phyloP scores from a whole-genome alignment of 345 rosid species.

The Nasturtium officinale region DNA sequence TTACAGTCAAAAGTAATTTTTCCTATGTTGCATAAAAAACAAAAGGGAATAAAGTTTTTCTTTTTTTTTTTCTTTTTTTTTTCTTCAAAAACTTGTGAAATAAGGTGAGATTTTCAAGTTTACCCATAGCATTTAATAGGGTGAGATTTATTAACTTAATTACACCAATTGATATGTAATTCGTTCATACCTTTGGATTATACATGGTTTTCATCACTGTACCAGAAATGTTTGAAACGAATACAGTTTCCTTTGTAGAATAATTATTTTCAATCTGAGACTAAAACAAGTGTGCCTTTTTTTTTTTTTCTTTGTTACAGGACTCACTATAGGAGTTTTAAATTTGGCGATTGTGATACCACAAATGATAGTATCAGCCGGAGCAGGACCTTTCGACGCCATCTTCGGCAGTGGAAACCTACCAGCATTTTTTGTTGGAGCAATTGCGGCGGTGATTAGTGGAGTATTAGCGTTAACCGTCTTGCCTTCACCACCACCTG shows the following conservation, averaged over 20 bases:
- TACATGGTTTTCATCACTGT: not conserved
- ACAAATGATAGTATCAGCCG: constrained; percentile 46
- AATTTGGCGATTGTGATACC: constrained; percentile 82
- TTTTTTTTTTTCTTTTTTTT: not conserved
- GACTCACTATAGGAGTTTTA: constrained; percentile 82
- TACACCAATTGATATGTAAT: not conserved
- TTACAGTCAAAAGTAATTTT: not conserved
- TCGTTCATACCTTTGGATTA: not conserved
- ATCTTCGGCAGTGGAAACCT: constrained; percentile 28
- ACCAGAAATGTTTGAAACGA: not conserved
- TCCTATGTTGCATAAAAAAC: not conserved
- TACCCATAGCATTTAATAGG: constrained; percentile 1
- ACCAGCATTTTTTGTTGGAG: constrained; percentile 27
- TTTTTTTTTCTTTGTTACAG: constrained; percentile 36
- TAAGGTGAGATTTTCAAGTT: not conserved
- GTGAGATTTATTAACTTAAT: not conserved
- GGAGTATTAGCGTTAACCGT: constrained; percentile 36
- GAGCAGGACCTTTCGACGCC: constrained; percentile 14
- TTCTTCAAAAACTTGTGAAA: not conserved
- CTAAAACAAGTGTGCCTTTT: not conserved
- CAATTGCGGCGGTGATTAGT: constrained; percentile 33
- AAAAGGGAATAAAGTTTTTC: not conserved
- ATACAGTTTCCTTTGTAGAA: not conserved
- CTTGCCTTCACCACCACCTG: constrained; percentile 30
- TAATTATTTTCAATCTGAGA: not conserved